phyloP scores from a whole-genome alignment of 129 eudicot species.

The Solidago caesia region DNA sequence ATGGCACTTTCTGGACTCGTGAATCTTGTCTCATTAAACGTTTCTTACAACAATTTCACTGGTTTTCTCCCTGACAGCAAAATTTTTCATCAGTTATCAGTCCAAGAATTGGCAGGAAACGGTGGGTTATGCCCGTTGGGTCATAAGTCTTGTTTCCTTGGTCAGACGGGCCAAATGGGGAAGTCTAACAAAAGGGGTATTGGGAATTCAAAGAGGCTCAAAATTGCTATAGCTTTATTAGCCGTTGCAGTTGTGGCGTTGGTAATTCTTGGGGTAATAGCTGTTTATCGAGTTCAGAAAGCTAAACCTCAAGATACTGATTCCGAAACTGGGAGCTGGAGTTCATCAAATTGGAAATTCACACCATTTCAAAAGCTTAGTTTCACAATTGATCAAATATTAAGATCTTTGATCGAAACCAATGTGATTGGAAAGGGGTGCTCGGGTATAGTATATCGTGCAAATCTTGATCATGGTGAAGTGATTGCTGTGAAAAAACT shows the following conservation, averaged over 20 bases:
- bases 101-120: conserved; percentile 67
- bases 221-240: conserved; percentile 62
- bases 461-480: conserved; percentile 70
- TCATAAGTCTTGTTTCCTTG: conserved; percentile 64
- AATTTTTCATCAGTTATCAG: conserved; percentile 69
- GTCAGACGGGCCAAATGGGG: conserved; percentile 37
- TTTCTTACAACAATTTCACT: conserved; percentile 83
- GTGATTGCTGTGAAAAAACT: conserved; percentile 87
- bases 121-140: conserved; percentile 61
- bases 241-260: conserved; percentile 42
- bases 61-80: conserved; percentile 87
- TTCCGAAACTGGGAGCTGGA: conserved; percentile 64
- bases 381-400: conserved; percentile 72
- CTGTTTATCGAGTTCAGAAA: conserved; percentile 53
- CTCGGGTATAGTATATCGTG: conserved; percentile 94
- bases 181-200: conserved; percentile 18
- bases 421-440: conserved; percentile 96
- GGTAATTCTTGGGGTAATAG: conserved; percentile 63
- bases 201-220: conserved; percentile 50
- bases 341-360: conserved; percentile 63
- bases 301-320: conserved; percentile 46
- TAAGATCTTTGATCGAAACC: conserved; percentile 63
- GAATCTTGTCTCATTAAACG: conserved; percentile 78
- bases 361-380: conserved; percentile 90
- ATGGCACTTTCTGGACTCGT: conserved; percentile 61